Evolutionary conservation across 1,284 basidiomycete species (phyloP), one percentile per base, ranked within the genome.

Genomic region (Rhodofomes roseus): DNA sequence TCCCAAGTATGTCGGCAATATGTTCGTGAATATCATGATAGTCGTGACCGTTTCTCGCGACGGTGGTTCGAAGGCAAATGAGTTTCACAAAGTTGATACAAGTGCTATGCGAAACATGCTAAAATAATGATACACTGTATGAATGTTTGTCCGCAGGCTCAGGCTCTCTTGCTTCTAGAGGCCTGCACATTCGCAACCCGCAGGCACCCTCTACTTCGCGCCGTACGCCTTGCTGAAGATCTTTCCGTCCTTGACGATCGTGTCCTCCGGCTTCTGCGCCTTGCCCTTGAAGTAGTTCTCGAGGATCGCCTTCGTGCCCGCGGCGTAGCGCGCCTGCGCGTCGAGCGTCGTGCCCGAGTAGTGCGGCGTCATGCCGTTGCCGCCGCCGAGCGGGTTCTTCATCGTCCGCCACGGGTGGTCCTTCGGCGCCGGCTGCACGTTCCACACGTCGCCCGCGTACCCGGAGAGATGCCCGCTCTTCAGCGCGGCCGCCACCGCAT

Each of bases 261-360:
- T 75, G 77, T 97, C 93, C 62, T 81, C 84, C 0, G 89, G 84
- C 7, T 89, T 84, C 75, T 96, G 93, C 2, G 81, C 72, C 74
- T 89, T 84, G 63, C 77, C 78, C 4, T 72, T 71, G 64, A 95
- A 75, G 80, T 90, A 96, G 75, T 92, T 87, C 61, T 87, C 80
- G 60, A 97, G 80, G 73, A 97, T 97, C 62, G 82, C 81, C 78
- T 82, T 89, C 31, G 88, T 83, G 25, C 95, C 95, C 43, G 77
- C 76, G 11, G 95, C 94, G 73, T 98, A 98, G 59, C 95, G 90
- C 50, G 79, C 82, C 77, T 97, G 95, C 1, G 95, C 95, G 69
- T 97, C 95, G 62, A 97, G 82, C 5, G 95, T 95, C 12, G 95
- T 96, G 44, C 93, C 94, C 63, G 87, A 90, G 76, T 92, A 92